Evolutionary conservation across 768 basidiomycete species (phyloP).

Genomic region (Tylopilus rubrobrunneus): DNA sequence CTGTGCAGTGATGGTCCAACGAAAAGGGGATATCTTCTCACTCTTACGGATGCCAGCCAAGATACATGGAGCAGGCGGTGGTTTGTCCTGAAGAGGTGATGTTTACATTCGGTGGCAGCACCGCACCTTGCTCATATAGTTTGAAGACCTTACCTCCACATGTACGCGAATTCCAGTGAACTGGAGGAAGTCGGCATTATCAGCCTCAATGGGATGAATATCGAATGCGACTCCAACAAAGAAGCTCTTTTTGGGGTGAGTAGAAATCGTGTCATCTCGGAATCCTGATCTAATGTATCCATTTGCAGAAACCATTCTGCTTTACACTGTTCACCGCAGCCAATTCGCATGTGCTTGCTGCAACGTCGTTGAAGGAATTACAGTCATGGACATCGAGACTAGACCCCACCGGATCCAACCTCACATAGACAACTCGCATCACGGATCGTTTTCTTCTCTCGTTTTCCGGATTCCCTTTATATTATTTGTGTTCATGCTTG

Average conservation of each 20-base stretch:
- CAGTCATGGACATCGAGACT: conserved; percentile 81
- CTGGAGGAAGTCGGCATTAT: conserved; percentile 80
- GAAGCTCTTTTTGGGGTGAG: conserved; percentile 83
- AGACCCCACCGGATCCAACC: conserved; percentile 71
- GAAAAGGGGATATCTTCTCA: conserved; percentile 79
- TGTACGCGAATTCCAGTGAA: conserved; percentile 83
- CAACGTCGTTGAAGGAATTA: conserved; percentile 77
- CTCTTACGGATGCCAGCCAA: conserved; percentile 76
- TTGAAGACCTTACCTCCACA: conserved; percentile 80
- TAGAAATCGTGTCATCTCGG: not conserved
- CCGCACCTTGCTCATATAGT: conserved; percentile 2
- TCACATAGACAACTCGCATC: conserved; percentile 29
- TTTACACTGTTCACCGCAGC: conserved; percentile 91
- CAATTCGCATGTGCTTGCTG: conserved; percentile 87
- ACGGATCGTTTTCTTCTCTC: not conserved
- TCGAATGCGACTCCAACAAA: conserved; percentile 84
- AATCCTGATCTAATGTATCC: conserved; percentile 3
- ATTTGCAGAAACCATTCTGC: conserved; percentile 67
- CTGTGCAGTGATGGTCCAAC: conserved; percentile 66
- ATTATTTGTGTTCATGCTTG: conserved; percentile 20
- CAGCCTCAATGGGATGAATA: conserved; percentile 78
- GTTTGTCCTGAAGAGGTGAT: conserved; percentile 83
- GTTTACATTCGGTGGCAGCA: not conserved
- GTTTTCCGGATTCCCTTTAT: conserved; percentile 7
- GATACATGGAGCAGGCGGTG: conserved; percentile 80